A percentile compares a stretch with the other conserved stretches of the same genome.
phyloP scores from a whole-genome alignment of 1,284 basidiomycete species.

The Lentinula novae-zelandiae region DNA sequence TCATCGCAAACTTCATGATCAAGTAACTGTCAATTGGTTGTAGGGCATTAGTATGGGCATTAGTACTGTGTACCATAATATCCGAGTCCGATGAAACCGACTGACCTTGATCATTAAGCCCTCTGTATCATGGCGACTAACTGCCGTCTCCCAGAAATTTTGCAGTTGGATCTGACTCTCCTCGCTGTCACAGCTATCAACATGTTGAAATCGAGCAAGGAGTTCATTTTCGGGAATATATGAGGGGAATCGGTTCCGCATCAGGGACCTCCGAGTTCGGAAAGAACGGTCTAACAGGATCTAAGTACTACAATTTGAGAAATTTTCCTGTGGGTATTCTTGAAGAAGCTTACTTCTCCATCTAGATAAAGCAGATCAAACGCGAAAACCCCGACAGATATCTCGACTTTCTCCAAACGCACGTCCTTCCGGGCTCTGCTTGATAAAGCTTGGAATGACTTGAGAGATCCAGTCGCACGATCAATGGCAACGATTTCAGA shows the following conservation, averaged over 20 bases:
- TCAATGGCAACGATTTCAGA: constrained; percentile 82
- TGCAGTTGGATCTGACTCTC: constrained; percentile 62
- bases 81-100: neutral
- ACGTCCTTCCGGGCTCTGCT: constrained; percentile 87
- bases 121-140: constrained; percentile 68
- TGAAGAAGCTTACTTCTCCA: constrained; percentile 49
- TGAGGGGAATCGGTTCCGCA: constrained; percentile 60
- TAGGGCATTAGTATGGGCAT: neutral
- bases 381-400: constrained; percentile 82
- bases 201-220: constrained; percentile 73
- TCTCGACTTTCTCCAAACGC: constrained; percentile 71
- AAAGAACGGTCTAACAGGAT: constrained; percentile 71
- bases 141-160: constrained; percentile 77
- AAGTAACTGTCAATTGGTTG: constrained; percentile 43
- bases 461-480: constrained; percentile 58
- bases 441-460: constrained; percentile 85
- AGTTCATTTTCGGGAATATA: constrained; percentile 40
- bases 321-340: constrained; percentile 6
- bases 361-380: constrained; percentile 93
- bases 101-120: constrained; percentile 91
- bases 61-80: neutral
- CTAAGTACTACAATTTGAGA: constrained; percentile 31
- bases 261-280: constrained; percentile 64
- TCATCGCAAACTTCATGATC: constrained; percentile 42
- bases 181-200: constrained; percentile 74